A percentile compares a stretch with the other conserved stretches of the same genome.
Evolutionary conservation across 352 stramenopile species (phyloP).

Genomic region (Hyaloperonospora brassicae): DNA sequence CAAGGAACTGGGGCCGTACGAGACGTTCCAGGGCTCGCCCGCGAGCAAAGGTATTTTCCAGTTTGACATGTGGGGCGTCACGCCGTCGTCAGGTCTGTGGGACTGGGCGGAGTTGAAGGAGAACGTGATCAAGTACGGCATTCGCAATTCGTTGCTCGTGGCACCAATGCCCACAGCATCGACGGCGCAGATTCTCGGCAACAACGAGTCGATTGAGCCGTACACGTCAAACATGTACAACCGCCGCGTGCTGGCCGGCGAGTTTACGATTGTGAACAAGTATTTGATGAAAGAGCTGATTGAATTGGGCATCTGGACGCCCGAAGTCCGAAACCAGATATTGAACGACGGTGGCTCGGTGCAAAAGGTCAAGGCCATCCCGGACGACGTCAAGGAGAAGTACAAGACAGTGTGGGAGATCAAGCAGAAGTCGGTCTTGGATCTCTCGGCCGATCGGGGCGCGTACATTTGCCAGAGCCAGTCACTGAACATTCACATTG

Average conservation of each 20-base stretch:
- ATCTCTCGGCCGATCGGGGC: constrained; percentile 96
- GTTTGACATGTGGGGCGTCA: constrained; percentile 98
- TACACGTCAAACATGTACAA: constrained; percentile 99
- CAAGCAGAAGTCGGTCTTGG: constrained; percentile 95
- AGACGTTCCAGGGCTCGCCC: constrained; percentile 94
- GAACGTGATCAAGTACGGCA: constrained; percentile 90
- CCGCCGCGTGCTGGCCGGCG: constrained; percentile 94
- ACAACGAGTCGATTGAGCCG: constrained; percentile 98
- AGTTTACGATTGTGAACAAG: constrained; percentile 99
- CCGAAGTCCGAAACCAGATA: constrained; percentile 97
- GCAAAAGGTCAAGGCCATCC: constrained; percentile 86
- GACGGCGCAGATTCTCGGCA: constrained; percentile 98
- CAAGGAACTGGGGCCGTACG: constrained; percentile 90
- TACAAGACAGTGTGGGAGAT: constrained; percentile 99
- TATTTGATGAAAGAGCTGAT: constrained; percentile 98
- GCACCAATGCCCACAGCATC: constrained; percentile 99
- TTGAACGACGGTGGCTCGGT: constrained; percentile 95
- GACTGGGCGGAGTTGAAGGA: constrained; percentile 93
- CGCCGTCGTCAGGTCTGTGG: constrained; percentile 86
- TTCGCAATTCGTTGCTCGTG: constrained; percentile 98
- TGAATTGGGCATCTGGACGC: constrained; percentile 92
- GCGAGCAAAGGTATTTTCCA: constrained; percentile 96
- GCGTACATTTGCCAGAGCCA: constrained; percentile 98
- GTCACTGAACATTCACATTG: constrained; percentile 98
- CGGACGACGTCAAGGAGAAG: constrained; percentile 86